A percentile compares a stretch with the other conserved stretches of the same genome.
These are phyloP conservation scores for Saturnispora quitensis DNA, from an alignment of 805 yeast genomes.

Conservation along the genomic window DNA sequence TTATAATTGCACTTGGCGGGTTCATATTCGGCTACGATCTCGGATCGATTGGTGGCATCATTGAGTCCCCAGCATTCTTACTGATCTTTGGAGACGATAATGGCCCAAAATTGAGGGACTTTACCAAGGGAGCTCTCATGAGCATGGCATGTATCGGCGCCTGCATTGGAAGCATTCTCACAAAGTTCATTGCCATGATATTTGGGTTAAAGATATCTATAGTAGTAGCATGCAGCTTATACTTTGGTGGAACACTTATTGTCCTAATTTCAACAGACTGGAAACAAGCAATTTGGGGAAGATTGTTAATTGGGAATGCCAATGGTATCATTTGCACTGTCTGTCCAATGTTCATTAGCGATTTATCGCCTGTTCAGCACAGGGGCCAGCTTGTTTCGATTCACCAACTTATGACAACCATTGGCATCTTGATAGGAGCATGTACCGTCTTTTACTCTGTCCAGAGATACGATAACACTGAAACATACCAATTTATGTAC, in stretches of 20 bases:
- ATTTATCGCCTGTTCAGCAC: constrained; percentile 23
- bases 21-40: constrained; percentile 30
- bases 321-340: constrained; percentile 26
- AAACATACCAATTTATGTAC: constrained; percentile 16
- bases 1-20: constrained; percentile 26
- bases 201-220: constrained; percentile 22
- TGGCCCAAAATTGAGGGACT: constrained; percentile 12
- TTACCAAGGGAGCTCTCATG: constrained; percentile 25
- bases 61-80: constrained; percentile 24
- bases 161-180: constrained; percentile 25
- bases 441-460: constrained; percentile 18
- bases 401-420: constrained; percentile 27
- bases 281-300: constrained; percentile 21
- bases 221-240: constrained; percentile 17
- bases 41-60: constrained; percentile 29
- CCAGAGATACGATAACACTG: constrained; percentile 2
- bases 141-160: constrained; percentile 26
- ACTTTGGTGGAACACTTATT: constrained; percentile 17
- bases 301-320: constrained; percentile 26
- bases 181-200: constrained; percentile 15
- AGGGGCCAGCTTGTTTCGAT: constrained; percentile 27
- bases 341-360: constrained; percentile 31
- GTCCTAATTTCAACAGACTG: constrained; percentile 16
- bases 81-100: constrained; percentile 19
- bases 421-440: constrained; percentile 28